Base-by-base conservation (phyloP, 2,329 filamentous ascomycete genomes). In the Aspergillus sp. region DNA sequence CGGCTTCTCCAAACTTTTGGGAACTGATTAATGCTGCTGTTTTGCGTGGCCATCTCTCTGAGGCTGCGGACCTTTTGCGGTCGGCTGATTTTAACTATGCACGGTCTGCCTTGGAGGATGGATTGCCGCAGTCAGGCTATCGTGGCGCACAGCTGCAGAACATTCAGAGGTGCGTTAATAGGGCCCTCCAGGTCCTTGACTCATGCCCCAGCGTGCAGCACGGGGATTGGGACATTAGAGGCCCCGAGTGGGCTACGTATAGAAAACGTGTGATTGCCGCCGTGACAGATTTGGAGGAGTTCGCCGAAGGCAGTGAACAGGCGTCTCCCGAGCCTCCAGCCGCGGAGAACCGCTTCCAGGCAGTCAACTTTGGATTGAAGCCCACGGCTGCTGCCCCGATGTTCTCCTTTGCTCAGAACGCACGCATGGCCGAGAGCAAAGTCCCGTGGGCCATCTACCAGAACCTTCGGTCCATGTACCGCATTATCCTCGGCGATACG, bases 361-460 rank as follows among this genome's bases (percentile, higher is more conserved):
- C 80, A 13, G 69, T 77, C 39, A 80, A 80, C 61, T 82, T 82
- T 62, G 80, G 79, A 17, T 76, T 82, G 38, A 67, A 72, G 39
- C 59, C 69, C n/a, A 71, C 61, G 43, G 52, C 69, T 67, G 79
- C 70, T 72, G 82, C 70, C 67, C 81, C 70, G 69, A 84, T 71
- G 78, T 86, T 67, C 75, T 87, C 88, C 5, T 87, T 90, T 56
- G 85, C 83, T 75, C 89, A 83, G 78, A 89, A 76, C 73, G 91
- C 80, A 55, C 81, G 84, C 52, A 91, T 89, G 76, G 92, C 92
- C 2, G 91, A 93, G 69, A 96, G 91, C 70, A 88, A 89, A 67
- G 89, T 97, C 36, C 94, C 93, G 0, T 97, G 91, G 91, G 87
- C 90, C 23, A 87, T 98, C 28, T 97, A 96, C 73, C 89, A 97